Base-by-base conservation (phyloP, 1,139 yeast species). In the Yamadazyma friedrichii region DNA sequence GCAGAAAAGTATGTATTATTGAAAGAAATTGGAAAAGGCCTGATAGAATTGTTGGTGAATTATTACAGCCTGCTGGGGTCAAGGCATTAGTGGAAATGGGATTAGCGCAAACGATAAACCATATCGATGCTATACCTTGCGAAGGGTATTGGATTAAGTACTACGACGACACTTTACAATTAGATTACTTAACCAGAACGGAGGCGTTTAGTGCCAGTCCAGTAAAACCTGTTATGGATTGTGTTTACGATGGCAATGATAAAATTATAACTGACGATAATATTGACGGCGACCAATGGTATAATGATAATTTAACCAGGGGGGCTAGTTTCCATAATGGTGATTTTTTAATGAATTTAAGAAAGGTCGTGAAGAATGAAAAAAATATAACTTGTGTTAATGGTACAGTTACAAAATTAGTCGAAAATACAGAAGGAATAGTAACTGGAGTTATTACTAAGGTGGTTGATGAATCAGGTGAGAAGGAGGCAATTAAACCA, bases 291-390 rank as follows among this genome's bases (percentile, higher is more conserved):
- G 53, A 61, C 24, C 80, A 68, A 9, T 84, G 83, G 78, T 89
- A 84, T 44, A 65, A 66, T n/a, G 77, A 70, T 50, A 80, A 76
- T 41, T 65, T 75, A 36, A 88, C 84, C 33, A 67, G 82, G 51
- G 97, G 97, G 41, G 84, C 87, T 9, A 82, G 93, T 2, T 89
- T 93, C 65, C 96, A 88, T 54, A 98, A 93, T 59, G 98, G 98
- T 13, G 82, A 80, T 42, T 93, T 94, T 56, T 75, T 93, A 46
- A 70, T 72, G 64, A 88, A 88, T 55, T 70, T 93, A 51, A 76
- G 99, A 52, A 56, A 60, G n/a, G 78, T 85, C n/a, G 91, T 86
- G 30, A 69, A 74, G 37, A 59, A 58, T 8, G 94, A 88, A 51
- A 71, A 78, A 27, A 84, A 85, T 55, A 86, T 91, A 15, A 82